phyloP scores from a whole-genome alignment of 768 basidiomycete species.

The Tulasnella sp. region DNA sequence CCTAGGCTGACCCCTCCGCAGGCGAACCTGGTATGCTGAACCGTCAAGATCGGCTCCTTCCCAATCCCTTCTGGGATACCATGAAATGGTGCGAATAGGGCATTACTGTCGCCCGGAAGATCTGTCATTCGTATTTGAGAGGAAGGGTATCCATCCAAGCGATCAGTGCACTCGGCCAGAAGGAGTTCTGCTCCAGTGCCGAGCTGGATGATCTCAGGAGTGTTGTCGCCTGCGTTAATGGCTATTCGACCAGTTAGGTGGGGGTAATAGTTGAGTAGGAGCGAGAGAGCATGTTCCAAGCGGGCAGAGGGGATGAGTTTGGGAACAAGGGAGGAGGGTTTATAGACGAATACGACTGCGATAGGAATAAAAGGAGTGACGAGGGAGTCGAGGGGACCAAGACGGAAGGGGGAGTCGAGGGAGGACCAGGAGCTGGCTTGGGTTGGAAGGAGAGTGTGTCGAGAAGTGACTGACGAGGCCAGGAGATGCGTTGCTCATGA shows the following conservation, averaged over 20 bases:
- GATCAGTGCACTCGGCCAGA: not conserved
- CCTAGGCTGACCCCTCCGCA: slow-evolving; percentile 21
- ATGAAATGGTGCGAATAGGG: slow-evolving; percentile 15
- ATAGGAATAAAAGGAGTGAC: slow-evolving; percentile 16
- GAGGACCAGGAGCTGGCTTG: slow-evolving; percentile 6
- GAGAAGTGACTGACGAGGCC: too few species aligned
- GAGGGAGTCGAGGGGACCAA: slow-evolving; percentile 19
- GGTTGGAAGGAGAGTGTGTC: too few species aligned
- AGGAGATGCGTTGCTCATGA: too few species aligned
- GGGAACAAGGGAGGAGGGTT: not conserved
- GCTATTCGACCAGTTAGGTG: slow-evolving; percentile 21
- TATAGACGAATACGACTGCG: slow-evolving; percentile 19
- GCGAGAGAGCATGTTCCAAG: not conserved
- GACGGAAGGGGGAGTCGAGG: slow-evolving; percentile 7
- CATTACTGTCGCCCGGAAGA: too few species aligned
- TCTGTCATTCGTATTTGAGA: too few species aligned
- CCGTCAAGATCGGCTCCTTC: slow-evolving; percentile 14
- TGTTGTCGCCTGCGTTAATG: not conserved
- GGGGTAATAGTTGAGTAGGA: slow-evolving; percentile 20
- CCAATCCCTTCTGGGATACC: slow-evolving; percentile 1
- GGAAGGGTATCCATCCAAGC: not conserved
- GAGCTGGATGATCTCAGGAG: not conserved
- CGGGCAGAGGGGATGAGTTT: not conserved
- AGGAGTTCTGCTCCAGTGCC: not conserved
- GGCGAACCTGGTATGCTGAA: slow-evolving; percentile 20